phyloP scores from a whole-genome alignment of 169 alveolate genomes.

The Cryptosporidium felis region DNA sequence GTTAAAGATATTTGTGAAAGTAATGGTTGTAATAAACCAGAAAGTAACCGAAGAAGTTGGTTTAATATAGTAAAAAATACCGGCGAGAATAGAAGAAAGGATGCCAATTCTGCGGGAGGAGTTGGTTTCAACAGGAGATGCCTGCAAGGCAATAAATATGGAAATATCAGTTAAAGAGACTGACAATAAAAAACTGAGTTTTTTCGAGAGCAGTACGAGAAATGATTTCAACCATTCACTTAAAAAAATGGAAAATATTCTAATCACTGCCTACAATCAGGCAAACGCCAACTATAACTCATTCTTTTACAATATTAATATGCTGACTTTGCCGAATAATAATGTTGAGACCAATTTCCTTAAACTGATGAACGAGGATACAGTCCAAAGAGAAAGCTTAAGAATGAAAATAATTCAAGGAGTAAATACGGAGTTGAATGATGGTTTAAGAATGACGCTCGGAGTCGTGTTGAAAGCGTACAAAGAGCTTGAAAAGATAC shows the following conservation, averaged over 20 bases:
- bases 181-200: neutral
- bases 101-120: slow-evolving; percentile 34
- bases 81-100: neutral
- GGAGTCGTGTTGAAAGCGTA: slow-evolving; percentile 8
- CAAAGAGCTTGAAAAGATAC: neutral
- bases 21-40: too few relatives aligned
- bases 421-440: slow-evolving; percentile 1
- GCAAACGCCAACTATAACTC: slow-evolving; percentile 1
- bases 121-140: neutral
- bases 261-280: slow-evolving; percentile 21
- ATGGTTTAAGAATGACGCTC: slow-evolving; percentile 12
- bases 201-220: neutral
- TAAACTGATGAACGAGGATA: neutral
- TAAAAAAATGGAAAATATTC: slow-evolving; percentile 18
- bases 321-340: slow-evolving; percentile 4
- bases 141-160: neutral
- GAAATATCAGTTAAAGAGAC: neutral
- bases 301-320: slow-evolving; percentile 19
- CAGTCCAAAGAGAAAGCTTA: neutral
- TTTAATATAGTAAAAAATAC: neutral
- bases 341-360: neutral
- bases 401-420: slow-evolving; percentile 41
- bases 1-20: too few relatives aligned
- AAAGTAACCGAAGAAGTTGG: neutral
- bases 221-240: slow-evolving; percentile 18